These are phyloP conservation scores for Lolium multiflorum DNA, from an alignment of 176 grass and related monocot species.

Conservation along the genomic window DNA sequence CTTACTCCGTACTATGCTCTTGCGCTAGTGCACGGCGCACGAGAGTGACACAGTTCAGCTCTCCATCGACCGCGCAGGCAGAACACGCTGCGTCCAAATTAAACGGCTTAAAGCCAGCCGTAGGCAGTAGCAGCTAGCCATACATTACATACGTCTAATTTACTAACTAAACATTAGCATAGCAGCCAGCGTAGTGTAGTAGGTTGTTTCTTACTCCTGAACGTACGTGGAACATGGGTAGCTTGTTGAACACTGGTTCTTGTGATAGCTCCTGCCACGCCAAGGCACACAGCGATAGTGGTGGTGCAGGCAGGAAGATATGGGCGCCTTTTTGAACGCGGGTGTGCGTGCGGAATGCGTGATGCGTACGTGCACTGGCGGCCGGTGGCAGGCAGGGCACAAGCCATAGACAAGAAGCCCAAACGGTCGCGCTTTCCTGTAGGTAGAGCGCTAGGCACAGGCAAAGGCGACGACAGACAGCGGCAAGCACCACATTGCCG, in stretches of 20 bases:
- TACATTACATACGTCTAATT: background rate
- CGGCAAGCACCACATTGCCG: conserved; percentile 37
- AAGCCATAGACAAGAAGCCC: conserved; percentile 8
- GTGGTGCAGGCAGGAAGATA: conserved; percentile 43
- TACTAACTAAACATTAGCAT: background rate
- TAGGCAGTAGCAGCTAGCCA: conserved; percentile 32
- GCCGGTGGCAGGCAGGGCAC: background rate
- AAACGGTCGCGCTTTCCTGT: conserved; percentile 30
- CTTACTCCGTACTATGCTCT: background rate
- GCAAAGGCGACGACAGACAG: conserved; percentile 34
- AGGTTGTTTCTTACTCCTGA: background rate
- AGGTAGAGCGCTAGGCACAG: conserved; percentile 10
- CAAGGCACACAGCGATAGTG: conserved; percentile 17
- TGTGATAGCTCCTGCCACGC: conserved; percentile 48
- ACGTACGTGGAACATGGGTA: background rate
- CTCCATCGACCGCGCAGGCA: background rate
- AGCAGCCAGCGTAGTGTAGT: too few species aligned
- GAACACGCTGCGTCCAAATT: conserved; percentile 31
- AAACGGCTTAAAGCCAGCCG: conserved; percentile 12
- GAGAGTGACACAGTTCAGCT: conserved; percentile 47
- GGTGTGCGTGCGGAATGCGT: conserved; percentile 28
- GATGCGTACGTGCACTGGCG: conserved; percentile 45
- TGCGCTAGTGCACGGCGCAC: conserved; percentile 54
- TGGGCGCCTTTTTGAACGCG: conserved; percentile 25
- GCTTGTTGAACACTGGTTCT: conserved; percentile 9